Base-by-base conservation (phyloP, 1,284 basidiomycete genomes). In the Ganoderma boninense region DNA sequence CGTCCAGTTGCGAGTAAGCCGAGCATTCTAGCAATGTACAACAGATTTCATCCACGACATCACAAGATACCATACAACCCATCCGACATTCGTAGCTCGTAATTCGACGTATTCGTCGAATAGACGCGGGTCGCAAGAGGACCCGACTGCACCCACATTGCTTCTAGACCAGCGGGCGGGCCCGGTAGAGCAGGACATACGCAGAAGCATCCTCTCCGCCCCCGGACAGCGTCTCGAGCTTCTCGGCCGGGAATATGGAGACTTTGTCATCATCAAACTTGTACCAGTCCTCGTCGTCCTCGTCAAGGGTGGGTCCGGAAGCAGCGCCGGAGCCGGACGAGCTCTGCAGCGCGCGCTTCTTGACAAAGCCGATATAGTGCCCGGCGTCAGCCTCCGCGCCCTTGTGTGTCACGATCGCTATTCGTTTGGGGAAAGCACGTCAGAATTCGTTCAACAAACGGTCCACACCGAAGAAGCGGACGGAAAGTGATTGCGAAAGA, bases 201-300 rank as follows among this genome's bases (percentile, higher is more conserved):
- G 96, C 95, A 43, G 91, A 89, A 61, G 93, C 93, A 79, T 96
- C 91, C 80, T 92, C 88, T 4, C 90, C 97, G 72, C 97, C 97
- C 5, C 97, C 97, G 74, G 97, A 95, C 74, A 98, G 87, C 13
- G 90, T 89, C 40, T 87, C 79, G 69, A 98, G 84, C 82, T 96
- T 97, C 78, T 96, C 95, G 78, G 87, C 88, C 4, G 90, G 90
- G 81, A 96, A 95, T 52, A 91, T 76, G 38, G 90, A 89, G 52
- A 98, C 96, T 82, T 96, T 97, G 76, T 97, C 95, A 76, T 98
- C 97, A 82, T 95, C 92, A 77, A 95, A 95, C 83, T 96, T 97
- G 84, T 92, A 95, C 96, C 96, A 90, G 77, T 92, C 91, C 71
- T 93, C 90, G 69, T 93, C 90, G 59, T 87, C 87, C 65, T 91